Base-by-base conservation (phyloP, 352 stramenopile genomes). In the Phytophthora melonis region DNA sequence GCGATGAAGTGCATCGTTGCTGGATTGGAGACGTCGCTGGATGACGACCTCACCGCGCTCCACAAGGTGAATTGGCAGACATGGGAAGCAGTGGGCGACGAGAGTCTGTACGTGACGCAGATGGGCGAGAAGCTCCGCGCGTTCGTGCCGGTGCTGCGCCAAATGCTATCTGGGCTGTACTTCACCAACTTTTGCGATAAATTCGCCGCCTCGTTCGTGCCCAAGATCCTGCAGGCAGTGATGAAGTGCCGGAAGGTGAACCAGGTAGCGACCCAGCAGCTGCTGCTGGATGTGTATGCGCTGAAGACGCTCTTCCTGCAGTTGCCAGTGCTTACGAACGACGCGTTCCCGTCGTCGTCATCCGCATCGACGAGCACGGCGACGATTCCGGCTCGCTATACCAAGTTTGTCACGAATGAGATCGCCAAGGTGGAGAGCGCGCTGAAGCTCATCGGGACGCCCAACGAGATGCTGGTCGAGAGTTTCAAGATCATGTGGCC, bases 141-240 rank as follows among this genome's bases (percentile, higher is more conserved):
- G 13, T 98, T 98, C 68, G 89, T 99, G n/a, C 92, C 94, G 0
- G 85, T 92, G 47, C 78, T 99, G 21, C 89, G 94, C 27, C 86
- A 93, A 63, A 90, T 98, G 77, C 88, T 99, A 25, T 94, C 87
- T 11, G 77, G 77, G 3, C 80, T 97, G 14, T 99, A 99, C 80
- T 99, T 98, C 79, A 96, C 96, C 47, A 99, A 96, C 75, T 99
- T 99, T 80, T 99, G 97, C 80, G 97, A 99, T 84, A 99, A 99
- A 70, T 99, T 99, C 71, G 96, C 95, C 0, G 85, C 92, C 16
- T 78, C 86, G 5, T 99, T 99, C 77, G 88, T 98, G 41, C 89
- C 89, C 14, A 93, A 93, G 60, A 98, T 97, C 68, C 85, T 98
- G 61, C 81, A 96, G 53, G 80, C 83, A 2, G 81, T 99, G 13